phyloP scores from a whole-genome alignment of 306 rosid genomes.

The Senna tora region DNA sequence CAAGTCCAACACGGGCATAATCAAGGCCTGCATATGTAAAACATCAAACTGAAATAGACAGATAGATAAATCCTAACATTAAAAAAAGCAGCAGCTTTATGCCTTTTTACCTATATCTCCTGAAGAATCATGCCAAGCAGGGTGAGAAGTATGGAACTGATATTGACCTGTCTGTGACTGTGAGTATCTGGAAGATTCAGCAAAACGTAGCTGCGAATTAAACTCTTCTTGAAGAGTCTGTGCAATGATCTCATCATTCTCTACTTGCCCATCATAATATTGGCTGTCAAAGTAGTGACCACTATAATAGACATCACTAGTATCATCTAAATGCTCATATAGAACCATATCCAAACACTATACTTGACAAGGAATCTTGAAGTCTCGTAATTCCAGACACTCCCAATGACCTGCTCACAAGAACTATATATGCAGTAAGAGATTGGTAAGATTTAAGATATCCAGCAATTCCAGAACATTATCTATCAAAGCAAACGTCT shows the following conservation, averaged over 20 bases:
- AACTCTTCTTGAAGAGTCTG: slow-evolving; percentile 79
- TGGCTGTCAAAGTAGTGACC: slow-evolving; percentile 48
- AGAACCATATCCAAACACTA: slow-evolving; percentile 52
- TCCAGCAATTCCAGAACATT: slow-evolving; percentile 23
- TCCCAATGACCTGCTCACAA: slow-evolving; percentile 42
- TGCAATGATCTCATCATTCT: slow-evolving; percentile 85
- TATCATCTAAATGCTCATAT: slow-evolving; percentile 62
- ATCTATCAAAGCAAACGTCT: not conserved
- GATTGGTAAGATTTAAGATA: slow-evolving; percentile 25
- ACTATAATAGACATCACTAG: slow-evolving; percentile 45
- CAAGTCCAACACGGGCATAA: slow-evolving; percentile 46
- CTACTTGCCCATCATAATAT: slow-evolving; percentile 56
- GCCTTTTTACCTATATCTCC: slow-evolving; percentile 46
- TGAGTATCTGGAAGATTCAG: slow-evolving; percentile 50
- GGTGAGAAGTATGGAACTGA: slow-evolving; percentile 48
- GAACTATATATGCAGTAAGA: slow-evolving; percentile 27
- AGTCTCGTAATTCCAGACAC: slow-evolving; percentile 23
- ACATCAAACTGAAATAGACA: slow-evolving; percentile 30
- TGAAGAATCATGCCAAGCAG: slow-evolving; percentile 59
- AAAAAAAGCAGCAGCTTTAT: slow-evolving; percentile 19
- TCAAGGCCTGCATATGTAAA: slow-evolving; percentile 47
- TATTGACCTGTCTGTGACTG: slow-evolving; percentile 49
- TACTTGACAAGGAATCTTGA: slow-evolving; percentile 22
- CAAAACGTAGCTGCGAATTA: slow-evolving; percentile 52
- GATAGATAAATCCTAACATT: slow-evolving; percentile 10